A percentile compares a stretch with the other conserved stretches of the same genome.
phyloP scores from a whole-genome alignment of 805 yeast species.

The Candida suzukii region DNA sequence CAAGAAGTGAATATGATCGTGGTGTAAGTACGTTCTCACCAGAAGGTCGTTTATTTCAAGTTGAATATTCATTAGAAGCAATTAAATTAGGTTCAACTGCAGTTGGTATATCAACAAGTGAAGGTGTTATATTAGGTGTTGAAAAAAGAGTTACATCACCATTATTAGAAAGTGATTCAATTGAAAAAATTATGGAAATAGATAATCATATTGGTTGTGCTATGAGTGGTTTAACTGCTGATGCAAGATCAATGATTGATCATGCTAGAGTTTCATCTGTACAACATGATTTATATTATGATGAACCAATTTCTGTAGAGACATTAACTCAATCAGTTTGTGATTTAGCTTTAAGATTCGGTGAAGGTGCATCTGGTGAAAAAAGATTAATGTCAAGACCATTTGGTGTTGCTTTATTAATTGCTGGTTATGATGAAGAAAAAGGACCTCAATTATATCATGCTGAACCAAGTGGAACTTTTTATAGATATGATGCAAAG shows the following conservation, averaged over 20 bases:
- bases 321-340: slow-evolving; percentile 94
- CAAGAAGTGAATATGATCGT: slow-evolving; percentile 99
- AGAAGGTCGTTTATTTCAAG: slow-evolving; percentile 97
- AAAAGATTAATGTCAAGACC: slow-evolving; percentile 96
- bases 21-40: slow-evolving; percentile 99
- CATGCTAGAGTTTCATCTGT: slow-evolving; percentile 90
- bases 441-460: slow-evolving; percentile 95
- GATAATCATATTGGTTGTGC: slow-evolving; percentile 96
- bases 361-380: slow-evolving; percentile 96
- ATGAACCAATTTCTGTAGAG: slow-evolving; percentile 89
- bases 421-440: slow-evolving; percentile 90
- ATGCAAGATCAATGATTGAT: slow-evolving; percentile 97
- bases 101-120: slow-evolving; percentile 90
- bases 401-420: slow-evolving; percentile 93
- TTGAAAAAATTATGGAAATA: slow-evolving; percentile 93
- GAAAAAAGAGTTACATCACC: slow-evolving; percentile 96
- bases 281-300: slow-evolving; percentile 83
- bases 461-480: slow-evolving; percentile 99
- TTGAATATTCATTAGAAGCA: slow-evolving; percentile 95
- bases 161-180: slow-evolving; percentile 82
- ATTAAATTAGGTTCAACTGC: slow-evolving; percentile 97
- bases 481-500: slow-evolving; percentile 95
- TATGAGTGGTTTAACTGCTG: slow-evolving; percentile 98
- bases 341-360: slow-evolving; percentile 92
- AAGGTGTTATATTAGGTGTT: slow-evolving; percentile 94